Evolutionary conservation across 2,329 filamentous ascomycete genomes (phyloP).

Genomic region (Sarocladium kiliense): DNA sequence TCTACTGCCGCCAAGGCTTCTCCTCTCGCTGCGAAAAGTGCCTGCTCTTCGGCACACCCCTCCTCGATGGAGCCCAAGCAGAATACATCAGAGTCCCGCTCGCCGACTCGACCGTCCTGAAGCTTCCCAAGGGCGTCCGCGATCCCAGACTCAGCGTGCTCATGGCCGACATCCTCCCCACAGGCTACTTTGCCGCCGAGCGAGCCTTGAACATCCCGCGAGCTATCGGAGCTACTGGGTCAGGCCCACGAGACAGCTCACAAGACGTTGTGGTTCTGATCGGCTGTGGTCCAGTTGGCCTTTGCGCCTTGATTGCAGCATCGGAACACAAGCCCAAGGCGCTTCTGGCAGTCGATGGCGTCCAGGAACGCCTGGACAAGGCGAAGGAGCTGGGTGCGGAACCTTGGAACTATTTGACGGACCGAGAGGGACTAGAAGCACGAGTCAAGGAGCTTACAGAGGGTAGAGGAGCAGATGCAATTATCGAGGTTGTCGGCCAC

Average conservation of each 20-base stretch:
- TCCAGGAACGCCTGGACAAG: constrained; percentile 1
- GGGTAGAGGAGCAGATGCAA: constrained; percentile 75
- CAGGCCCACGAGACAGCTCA: neutral
- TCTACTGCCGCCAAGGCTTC: constrained; percentile 75
- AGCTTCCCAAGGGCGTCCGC: constrained; percentile 8
- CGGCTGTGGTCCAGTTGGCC: neutral
- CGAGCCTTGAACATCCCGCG: constrained; percentile 55
- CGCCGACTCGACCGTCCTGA: constrained; percentile 41
- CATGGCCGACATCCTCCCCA: constrained; percentile 92
- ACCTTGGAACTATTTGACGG: constrained; percentile 68
- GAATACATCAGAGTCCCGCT: constrained; percentile 77
- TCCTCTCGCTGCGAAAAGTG: constrained; percentile 72
- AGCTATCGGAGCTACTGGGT: neutral
- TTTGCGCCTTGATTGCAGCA: neutral
- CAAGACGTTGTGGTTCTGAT: neutral
- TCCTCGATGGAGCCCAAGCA: constrained; percentile 73
- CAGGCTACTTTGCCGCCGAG: constrained; percentile 75
- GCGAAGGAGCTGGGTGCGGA: constrained; percentile 3
- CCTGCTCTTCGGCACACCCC: constrained; percentile 63
- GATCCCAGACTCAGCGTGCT: constrained; percentile 44
- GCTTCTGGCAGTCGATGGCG: neutral
- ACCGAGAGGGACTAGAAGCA: constrained; percentile 57
- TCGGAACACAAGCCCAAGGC: neutral
- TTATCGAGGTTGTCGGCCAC: constrained; percentile 68
- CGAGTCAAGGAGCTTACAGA: constrained; percentile 68